Base-by-base conservation (phyloP, 164 flowering plant genomes). In the Cinnamomum chago region DNA sequence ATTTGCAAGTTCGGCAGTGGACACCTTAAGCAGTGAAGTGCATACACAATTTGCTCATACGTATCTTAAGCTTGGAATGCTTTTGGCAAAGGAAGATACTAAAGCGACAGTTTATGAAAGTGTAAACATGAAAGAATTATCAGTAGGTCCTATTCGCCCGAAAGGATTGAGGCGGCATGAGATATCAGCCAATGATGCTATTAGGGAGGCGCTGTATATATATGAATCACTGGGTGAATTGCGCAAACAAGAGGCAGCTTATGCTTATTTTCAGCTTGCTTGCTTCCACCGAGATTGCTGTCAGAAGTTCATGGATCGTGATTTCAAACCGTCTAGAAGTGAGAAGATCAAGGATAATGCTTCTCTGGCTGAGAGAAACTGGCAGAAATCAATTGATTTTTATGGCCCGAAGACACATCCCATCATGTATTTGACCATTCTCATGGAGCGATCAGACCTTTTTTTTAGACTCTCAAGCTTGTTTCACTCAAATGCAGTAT, bases 231-330 rank as follows among this genome's bases (percentile, higher is more conserved):
- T 93, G 64, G 98, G 99, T 76, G 96, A 89, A 62, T 67, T 87
- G 76, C 92, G 94, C 23, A 87, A 82, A 84, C 99, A 95, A 79
- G 99, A 95, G 76, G 90, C 94, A 72, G 97, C 99, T 13, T 95
- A 85, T 88, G 96, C 98, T 64, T 87, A 91, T 87, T 92, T 86
- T 80, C 98, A 95, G 76, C 92, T 95, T 22, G 98, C 90, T 76
- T 88, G 93, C 81, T 88, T 88, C 85, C 98, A 93, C 66, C 89
- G 88, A 60, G 92, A 92, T 79, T 83, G 92, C 74, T 90, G 95
- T 81, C 85, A 90, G 82, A 93, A 85, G 83, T 88, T 90, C 78
- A 65, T 90, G 80, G 86, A 83, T 52, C 67, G 78, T 3, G 82
- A 84, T 77, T 27, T 70, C 60, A 77, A 74, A 71, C 58, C 68